Evolutionary conservation across 1,284 basidiomycete genomes (phyloP), one percentile per base, ranked within the genome.

Genomic region (Exobasidium rhododendri): DNA sequence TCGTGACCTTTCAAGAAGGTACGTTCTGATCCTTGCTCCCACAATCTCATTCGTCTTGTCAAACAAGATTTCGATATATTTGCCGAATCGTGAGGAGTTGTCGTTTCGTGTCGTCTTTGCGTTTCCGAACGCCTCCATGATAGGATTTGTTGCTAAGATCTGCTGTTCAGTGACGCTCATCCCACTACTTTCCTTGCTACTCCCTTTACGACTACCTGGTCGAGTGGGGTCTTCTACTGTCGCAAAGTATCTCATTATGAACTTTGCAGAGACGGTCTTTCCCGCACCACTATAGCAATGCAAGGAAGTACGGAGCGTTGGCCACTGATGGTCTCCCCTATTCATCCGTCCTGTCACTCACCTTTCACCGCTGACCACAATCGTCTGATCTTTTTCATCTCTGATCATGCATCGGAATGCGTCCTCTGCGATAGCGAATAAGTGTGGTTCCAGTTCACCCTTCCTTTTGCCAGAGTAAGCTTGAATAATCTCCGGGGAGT

Each of bases 101-200:
- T 98, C 96, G 78, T 99, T 98, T 61, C 96, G 86, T 3, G 94
- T 97, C 29, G 96, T 99, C 82, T 99, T 98, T 20, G 96, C 96
- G 81, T 99, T 98, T 74, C 96, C 96, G 73, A 98, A 98, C 0
- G 96, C 92, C 82, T 99, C 96, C 79, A 98, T 89, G 76, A 97
- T 97, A 20, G 96, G 96, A 80, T 98, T 99, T 32, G 94, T 97
- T 35, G 96, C 96, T 52, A 99, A 84, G 66, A 98, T 98, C 81
- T 97, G 94, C 59, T 89, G 87, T 80, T 98, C 96, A 65, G 94
- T 92, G 81, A 97, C 94, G 80, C 89, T 94, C 85, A 86, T 85
- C n/a, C 82, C 83, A 56, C 85, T 80, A 83, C 88, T 17, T 73
- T 84, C 81, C 82, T 88, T 88, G 57, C 74, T 44, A 30, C 13